These are phyloP conservation scores for Cyclotella kingstonii DNA, from an alignment of 108 stramenopile species.

Conservation along the genomic window DNA sequence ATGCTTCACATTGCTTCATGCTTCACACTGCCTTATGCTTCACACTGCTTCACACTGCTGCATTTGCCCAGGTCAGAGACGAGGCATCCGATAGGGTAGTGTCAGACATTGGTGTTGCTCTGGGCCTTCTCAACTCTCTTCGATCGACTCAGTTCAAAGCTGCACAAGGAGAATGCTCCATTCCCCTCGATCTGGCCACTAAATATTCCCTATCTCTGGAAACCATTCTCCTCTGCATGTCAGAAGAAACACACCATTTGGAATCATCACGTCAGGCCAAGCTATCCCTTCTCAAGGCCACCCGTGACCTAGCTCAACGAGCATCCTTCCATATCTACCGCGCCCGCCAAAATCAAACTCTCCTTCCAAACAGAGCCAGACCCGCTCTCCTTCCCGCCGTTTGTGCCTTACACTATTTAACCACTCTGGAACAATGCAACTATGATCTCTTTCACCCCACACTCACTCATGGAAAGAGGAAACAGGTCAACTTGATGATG, in stretches of 20 bases:
- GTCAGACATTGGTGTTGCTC: slow-evolving; percentile 73
- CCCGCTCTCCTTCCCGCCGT: slow-evolving; percentile 66
- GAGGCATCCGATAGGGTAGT: slow-evolving; percentile 67
- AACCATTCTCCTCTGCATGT: slow-evolving; percentile 14
- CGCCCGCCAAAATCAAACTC: slow-evolving; percentile 60
- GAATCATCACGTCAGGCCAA: slow-evolving; percentile 2
- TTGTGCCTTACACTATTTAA: slow-evolving; percentile 65
- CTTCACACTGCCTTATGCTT: neutral
- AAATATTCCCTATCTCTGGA: slow-evolving; percentile 39
- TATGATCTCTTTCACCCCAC: slow-evolving; percentile 67
- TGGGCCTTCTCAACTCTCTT: slow-evolving; percentile 66
- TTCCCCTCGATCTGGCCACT: slow-evolving; percentile 45
- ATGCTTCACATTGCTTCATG: too few species aligned
- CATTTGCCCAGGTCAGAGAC: slow-evolving; percentile 49
- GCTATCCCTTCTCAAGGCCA: slow-evolving; percentile 44
- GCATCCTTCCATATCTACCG: slow-evolving; percentile 59
- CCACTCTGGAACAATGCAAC: slow-evolving; percentile 53
- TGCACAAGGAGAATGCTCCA: slow-evolving; percentile 62
- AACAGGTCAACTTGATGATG: slow-evolving; percentile 41
- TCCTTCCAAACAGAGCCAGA: slow-evolving; percentile 54
- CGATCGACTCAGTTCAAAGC: slow-evolving; percentile 60
- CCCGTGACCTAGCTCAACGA: slow-evolving; percentile 48
- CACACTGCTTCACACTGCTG: neutral
- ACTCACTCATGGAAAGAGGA: slow-evolving; percentile 18
- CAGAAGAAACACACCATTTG: slow-evolving; percentile 1